Conservation (phyloP, 257 asterid species). For the Verbascum thapsus region DNA sequence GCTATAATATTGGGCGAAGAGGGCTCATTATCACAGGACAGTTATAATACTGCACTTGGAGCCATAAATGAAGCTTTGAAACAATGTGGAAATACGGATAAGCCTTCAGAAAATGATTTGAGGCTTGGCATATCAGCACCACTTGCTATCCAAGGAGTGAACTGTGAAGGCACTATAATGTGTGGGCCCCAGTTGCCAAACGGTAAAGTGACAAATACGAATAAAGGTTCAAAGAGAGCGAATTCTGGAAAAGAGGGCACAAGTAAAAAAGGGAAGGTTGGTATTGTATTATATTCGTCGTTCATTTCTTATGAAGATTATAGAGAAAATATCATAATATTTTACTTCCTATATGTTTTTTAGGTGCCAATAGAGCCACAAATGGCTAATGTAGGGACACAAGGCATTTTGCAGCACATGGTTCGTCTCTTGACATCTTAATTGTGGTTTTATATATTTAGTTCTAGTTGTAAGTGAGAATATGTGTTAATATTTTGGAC, state of each 20-base stretch:
- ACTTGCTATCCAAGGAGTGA: conserved; percentile 44
- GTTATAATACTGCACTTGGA: conserved; percentile 65
- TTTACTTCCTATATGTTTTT: conserved; percentile 23
- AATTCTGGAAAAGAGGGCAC: conserved; percentile 64
- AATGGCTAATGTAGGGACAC: conserved; percentile 50
- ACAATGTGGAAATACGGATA: conserved; percentile 45
- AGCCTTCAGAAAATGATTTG: conserved; percentile 40
- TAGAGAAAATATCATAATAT: conserved; percentile 9
- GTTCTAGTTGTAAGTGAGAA: background rate
- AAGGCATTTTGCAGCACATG: conserved; percentile 60
- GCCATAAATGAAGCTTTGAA: conserved; percentile 68
- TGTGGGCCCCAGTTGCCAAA: conserved; percentile 44
- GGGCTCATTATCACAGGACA: conserved; percentile 82
- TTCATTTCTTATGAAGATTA: conserved; percentile 20
- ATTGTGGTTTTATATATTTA: conserved; percentile 24
- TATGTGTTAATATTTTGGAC: conserved; percentile 1
- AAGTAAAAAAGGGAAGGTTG: conserved; percentile 79
- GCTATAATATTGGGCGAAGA: conserved; percentile 95
- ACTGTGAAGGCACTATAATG: conserved; percentile 37
- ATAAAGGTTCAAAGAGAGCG: conserved; percentile 58
- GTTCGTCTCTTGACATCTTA: conserved; percentile 47
- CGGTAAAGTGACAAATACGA: conserved; percentile 33
- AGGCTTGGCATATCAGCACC: conserved; percentile 45
- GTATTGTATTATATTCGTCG: conserved; percentile 32
- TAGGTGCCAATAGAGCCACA: conserved; percentile 70